A percentile compares a stretch with the other conserved stretches of the same genome.
These are phyloP conservation scores for Globisporangium radiosum DNA, from an alignment of 352 stramenopile species.

Conservation along the genomic window DNA sequence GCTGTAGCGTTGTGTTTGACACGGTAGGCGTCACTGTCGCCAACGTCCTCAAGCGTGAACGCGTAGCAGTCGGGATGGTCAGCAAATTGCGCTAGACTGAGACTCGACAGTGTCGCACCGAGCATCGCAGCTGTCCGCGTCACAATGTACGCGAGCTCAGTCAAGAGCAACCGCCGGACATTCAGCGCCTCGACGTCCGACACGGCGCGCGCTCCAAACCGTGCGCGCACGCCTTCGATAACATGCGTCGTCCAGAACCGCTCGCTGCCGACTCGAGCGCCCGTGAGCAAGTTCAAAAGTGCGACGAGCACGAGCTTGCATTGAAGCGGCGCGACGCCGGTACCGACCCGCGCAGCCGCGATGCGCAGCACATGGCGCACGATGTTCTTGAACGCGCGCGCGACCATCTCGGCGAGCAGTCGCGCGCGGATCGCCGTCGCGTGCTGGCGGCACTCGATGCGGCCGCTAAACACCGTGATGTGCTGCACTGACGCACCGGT, in stretches of 20 bases:
- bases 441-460: constrained; percentile 50
- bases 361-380: constrained; percentile 67
- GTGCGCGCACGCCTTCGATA: constrained; percentile 61
- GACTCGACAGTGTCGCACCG: constrained; percentile 34
- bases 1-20: constrained; percentile 79
- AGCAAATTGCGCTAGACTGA: constrained; percentile 37
- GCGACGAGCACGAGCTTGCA: constrained; percentile 47
- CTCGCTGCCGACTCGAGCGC: constrained; percentile 48
- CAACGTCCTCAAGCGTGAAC: constrained; percentile 77
- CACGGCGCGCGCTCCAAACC: constrained; percentile 62
- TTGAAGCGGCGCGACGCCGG: constrained; percentile 33
- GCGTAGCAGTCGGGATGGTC: constrained; percentile 54
- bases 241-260: constrained; percentile 67
- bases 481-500: constrained; percentile 70
- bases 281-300: constrained; percentile 65
- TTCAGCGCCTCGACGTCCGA: constrained; percentile 78
- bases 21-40: constrained; percentile 25
- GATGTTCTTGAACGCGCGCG: constrained; percentile 84
- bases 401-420: constrained; percentile 84
- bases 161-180: constrained; percentile 46
- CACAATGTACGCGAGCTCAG: constrained; percentile 48
- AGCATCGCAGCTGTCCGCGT: constrained; percentile 42
- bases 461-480: constrained; percentile 56
- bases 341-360: constrained; percentile 22
- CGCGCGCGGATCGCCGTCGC: constrained; percentile 45